phyloP scores from a whole-genome alignment of 768 basidiomycete genomes.

The Butyriboletus loyo region DNA sequence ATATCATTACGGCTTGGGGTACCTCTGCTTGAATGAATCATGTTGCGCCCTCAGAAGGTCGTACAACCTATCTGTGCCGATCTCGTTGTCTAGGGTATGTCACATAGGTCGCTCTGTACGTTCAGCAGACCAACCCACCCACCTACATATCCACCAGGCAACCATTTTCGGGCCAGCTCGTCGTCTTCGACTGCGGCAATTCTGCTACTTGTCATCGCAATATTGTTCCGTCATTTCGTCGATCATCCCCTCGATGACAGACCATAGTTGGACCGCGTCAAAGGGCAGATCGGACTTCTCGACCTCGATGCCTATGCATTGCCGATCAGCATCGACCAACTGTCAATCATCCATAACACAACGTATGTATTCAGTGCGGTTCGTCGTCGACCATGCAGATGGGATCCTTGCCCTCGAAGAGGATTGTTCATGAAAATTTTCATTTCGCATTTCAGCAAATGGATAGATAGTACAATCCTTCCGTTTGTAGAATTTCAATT shows the following conservation, averaged over 20 bases:
- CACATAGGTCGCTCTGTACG: neutral
- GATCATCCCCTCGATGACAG: neutral
- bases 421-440: neutral
- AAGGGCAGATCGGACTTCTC: neutral
- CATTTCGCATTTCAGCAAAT: conserved; percentile 1
- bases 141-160: neutral
- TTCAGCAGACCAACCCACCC: neutral
- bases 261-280: neutral
- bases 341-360: neutral
- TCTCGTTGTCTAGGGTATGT: conserved; percentile 1
- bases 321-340: neutral
- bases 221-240: neutral
- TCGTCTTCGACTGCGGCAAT: neutral
- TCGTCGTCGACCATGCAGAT: neutral
- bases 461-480: neutral
- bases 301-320: conserved; percentile 10
- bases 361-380: neutral
- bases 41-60: neutral
- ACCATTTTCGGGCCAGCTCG: neutral
- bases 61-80: neutral
- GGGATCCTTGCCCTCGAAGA: neutral
- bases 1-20: neutral
- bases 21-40: neutral
- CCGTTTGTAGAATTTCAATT: neutral
- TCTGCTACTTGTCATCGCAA: neutral